A percentile compares a stretch with the other conserved stretches of the same genome.
These are phyloP conservation scores for Exsudoporus floridanus DNA, from an alignment of 1,284 basidiomycete genomes.

Conservation along the genomic window DNA sequence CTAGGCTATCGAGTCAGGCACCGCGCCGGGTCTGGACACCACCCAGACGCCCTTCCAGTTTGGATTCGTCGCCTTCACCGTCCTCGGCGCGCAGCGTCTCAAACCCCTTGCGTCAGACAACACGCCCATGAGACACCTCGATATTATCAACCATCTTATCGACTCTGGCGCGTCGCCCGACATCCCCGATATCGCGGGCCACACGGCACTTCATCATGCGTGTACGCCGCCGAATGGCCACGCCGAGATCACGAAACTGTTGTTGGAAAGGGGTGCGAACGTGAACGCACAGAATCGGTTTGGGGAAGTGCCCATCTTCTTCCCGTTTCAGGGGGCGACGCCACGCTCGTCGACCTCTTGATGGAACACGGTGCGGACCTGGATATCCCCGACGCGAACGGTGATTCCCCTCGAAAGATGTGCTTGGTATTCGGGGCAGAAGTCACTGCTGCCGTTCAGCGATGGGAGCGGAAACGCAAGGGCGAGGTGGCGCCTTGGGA, in stretches of 20 bases:
- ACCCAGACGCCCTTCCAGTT: slow-evolving; percentile 48
- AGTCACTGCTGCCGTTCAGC: slow-evolving; percentile 46
- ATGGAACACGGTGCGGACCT: slow-evolving; percentile 51
- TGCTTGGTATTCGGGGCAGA: slow-evolving; percentile 43
- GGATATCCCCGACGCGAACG: slow-evolving; percentile 49
- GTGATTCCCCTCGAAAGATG: slow-evolving; percentile 33
- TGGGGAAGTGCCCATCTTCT: slow-evolving; percentile 45
- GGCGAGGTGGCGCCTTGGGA: slow-evolving; percentile 44
- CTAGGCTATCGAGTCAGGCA: slow-evolving; percentile 41
- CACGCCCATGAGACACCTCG: slow-evolving; percentile 32
- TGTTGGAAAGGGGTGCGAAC: slow-evolving; percentile 47
- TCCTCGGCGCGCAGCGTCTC: slow-evolving; percentile 45
- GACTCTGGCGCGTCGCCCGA: slow-evolving; percentile 43
- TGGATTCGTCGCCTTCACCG: slow-evolving; percentile 46
- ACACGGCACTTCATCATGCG: slow-evolving; percentile 50
- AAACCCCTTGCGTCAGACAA: not conserved
- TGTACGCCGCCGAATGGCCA: slow-evolving; percentile 33
- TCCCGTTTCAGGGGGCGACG: slow-evolving; percentile 39
- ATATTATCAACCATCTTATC: slow-evolving; percentile 44
- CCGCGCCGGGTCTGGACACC: slow-evolving; percentile 42
- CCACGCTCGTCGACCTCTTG: slow-evolving; percentile 43
- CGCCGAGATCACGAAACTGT: slow-evolving; percentile 35
- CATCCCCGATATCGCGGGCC: slow-evolving; percentile 46
- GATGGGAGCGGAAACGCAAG: slow-evolving; percentile 47
- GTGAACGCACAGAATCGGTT: slow-evolving; percentile 47